Conservation (phyloP, 192 early-diverging fungal species). For the Coemansia sp. region DNA sequence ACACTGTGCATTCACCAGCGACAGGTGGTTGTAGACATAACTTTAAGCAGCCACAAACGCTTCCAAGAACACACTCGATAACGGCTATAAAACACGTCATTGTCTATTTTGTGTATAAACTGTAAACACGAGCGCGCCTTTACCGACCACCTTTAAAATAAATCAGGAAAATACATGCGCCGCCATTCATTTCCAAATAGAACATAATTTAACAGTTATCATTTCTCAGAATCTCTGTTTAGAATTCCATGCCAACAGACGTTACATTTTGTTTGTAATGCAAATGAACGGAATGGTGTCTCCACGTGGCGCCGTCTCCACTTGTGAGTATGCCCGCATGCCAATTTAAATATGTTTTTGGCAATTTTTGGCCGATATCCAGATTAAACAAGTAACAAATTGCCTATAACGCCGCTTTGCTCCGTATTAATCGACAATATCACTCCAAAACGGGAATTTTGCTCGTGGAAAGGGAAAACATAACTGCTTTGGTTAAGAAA, state of each 20-base stretch:
- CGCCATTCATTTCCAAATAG: not conserved
- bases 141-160: not conserved
- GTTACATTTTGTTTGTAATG: not conserved
- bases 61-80: not conserved
- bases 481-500: slow-evolving; percentile 1
- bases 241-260: not conserved
- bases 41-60: not conserved
- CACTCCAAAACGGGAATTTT: slow-evolving; percentile 6
- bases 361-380: slow-evolving; percentile 8
- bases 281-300: not conserved
- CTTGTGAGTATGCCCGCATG: not conserved
- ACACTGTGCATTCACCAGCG: not conserved
- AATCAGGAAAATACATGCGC: not conserved
- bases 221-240: not conserved
- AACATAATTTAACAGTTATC: not conserved
- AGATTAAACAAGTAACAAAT: not conserved
- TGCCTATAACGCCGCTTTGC: not conserved
- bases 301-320: not conserved
- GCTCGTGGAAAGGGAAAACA: not conserved
- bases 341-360: not conserved
- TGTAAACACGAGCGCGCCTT: not conserved
- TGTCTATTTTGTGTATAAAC: not conserved
- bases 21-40: not conserved
- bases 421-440: slow-evolving; percentile 7
- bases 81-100: not conserved